phyloP scores from a whole-genome alignment of 441 rosid genomes.

The Capsella rubella region DNA sequence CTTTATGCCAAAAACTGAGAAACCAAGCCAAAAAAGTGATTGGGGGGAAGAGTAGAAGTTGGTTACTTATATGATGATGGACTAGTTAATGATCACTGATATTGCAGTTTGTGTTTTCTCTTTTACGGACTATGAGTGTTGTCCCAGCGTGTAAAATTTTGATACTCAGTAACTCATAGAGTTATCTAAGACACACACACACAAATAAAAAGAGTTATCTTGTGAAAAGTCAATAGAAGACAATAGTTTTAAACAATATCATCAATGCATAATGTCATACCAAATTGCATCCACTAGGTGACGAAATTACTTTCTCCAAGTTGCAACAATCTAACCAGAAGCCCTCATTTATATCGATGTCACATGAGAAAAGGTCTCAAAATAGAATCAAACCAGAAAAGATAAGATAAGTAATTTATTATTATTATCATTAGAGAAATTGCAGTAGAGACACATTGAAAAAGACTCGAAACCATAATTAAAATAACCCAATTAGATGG shows the following conservation, averaged over 20 bases:
- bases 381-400: conserved; percentile 1
- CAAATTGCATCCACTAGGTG: conserved; percentile 32
- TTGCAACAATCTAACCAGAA: conserved; percentile 34
- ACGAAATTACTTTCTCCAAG: conserved; percentile 17
- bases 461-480: conserved; percentile 44
- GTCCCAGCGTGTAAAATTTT: not conserved
- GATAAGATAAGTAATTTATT: not conserved
- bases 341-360: conserved; percentile 27
- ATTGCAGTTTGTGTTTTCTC: too few relatives aligned
- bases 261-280: not conserved
- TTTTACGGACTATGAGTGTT: not conserved
- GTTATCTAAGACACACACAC: not conserved
- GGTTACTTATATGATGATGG: too few relatives aligned
- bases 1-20: too few relatives aligned
- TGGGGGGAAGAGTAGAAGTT: too few relatives aligned
- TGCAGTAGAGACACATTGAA: conserved; percentile 41
- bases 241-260: not conserved
- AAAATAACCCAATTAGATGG: conserved; percentile 45
- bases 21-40: too few relatives aligned
- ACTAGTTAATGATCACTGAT: too few relatives aligned
- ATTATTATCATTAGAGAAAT: conserved; percentile 36
- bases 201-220: not conserved
- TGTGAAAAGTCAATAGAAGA: conserved; percentile 1
- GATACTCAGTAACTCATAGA: not conserved
- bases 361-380: not conserved